A percentile compares a stretch with the other conserved stretches of the same genome.
Conservation (phyloP, 2,329 filamentous ascomycete genomes). For the Capronia americana region DNA sequence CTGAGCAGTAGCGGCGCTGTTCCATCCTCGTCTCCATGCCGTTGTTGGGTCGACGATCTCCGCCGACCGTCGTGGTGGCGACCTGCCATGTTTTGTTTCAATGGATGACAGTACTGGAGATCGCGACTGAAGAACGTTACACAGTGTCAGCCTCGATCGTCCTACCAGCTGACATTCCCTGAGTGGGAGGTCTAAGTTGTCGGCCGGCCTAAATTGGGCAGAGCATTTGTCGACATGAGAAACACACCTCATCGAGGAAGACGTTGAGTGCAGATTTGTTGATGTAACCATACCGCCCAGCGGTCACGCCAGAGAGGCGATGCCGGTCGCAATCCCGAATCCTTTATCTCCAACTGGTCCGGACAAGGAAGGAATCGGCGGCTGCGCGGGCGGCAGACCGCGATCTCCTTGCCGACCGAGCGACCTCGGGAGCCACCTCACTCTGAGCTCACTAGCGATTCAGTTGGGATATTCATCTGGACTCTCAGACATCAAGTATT, state of each 20-base stretch:
- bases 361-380: background rate
- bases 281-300: background rate
- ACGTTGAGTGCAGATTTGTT: background rate
- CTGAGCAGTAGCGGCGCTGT: slow-evolving; percentile 26
- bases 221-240: background rate
- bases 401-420: background rate
- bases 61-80: slow-evolving; percentile 6
- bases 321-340: background rate
- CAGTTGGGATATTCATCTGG: background rate
- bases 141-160: background rate
- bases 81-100: background rate
- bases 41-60: slow-evolving; percentile 14
- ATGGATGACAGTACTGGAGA: background rate
- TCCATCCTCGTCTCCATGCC: slow-evolving; percentile 20
- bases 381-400: too few relatives aligned
- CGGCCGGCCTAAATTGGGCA: background rate
- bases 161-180: background rate
- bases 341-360: background rate
- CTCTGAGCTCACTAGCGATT: background rate
- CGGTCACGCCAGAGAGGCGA: slow-evolving; percentile 1
- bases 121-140: background rate
- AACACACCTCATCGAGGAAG: background rate
- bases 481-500: too few relatives aligned
- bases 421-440: background rate
- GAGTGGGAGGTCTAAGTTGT: background rate